Percentiles rank a stretch among this genome's conserved stretches.
phyloP scores from a whole-genome alignment of 768 basidiomycete genomes.

The Termitomyces sp. region DNA sequence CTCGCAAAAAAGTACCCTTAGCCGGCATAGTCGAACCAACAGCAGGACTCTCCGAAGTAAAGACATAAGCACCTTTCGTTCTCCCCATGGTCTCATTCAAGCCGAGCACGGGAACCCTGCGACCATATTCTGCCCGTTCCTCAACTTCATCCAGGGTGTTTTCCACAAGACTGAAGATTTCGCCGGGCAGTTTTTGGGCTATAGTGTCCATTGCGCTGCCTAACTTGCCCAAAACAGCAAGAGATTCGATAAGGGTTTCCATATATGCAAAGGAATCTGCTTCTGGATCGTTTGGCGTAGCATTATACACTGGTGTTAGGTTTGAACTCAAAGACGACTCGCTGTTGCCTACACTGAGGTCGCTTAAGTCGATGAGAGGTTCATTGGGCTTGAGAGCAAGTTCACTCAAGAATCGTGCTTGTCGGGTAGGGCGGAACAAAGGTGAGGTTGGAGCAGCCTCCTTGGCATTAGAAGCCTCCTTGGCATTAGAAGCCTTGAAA shows the following conservation, averaged over 20 bases:
- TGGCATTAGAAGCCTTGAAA: conserved; percentile 19
- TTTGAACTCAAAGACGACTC: conserved; percentile 10
- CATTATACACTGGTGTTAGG: conserved; percentile 14
- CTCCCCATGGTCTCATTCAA: conserved; percentile 30
- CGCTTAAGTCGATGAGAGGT: conserved; percentile 61
- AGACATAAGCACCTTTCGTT: conserved; percentile 51
- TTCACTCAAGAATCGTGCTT: conserved; percentile 58
- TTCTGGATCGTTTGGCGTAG: conserved; percentile 63
- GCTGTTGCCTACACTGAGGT: conserved; percentile 25
- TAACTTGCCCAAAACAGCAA: conserved; percentile 86
- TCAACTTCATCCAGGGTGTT: conserved; percentile 85
- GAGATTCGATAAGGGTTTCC: conserved; percentile 88
- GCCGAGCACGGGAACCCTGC: conserved; percentile 36
- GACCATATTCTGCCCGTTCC: conserved; percentile 80
- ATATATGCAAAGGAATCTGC: conserved; percentile 90
- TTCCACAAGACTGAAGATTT: conserved; percentile 84
- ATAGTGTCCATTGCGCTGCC: conserved; percentile 80
- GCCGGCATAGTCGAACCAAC: conserved; percentile 15
- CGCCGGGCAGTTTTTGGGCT: conserved; percentile 74
- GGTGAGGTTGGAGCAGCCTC: conserved; percentile 35
- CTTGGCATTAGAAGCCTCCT: conserved; percentile 21
- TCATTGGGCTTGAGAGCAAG: conserved; percentile 74
- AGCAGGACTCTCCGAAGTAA: conserved; percentile 26
- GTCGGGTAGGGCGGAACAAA: conserved; percentile 37
- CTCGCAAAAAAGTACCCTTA: conserved; percentile 31